Base-by-base conservation (phyloP, 2,329 filamentous ascomycete genomes). In the Fusarium phyllophilum region DNA sequence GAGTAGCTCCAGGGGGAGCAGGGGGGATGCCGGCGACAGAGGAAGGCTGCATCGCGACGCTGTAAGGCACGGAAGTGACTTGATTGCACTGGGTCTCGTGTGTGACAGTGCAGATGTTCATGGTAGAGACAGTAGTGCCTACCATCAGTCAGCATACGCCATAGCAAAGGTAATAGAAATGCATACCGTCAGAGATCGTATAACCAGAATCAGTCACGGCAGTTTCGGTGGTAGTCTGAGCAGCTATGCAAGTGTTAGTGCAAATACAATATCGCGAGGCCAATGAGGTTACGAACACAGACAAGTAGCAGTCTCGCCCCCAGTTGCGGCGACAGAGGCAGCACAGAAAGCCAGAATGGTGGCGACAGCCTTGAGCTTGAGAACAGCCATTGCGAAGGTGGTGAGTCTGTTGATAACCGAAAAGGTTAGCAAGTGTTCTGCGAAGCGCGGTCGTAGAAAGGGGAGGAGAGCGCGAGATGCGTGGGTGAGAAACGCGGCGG, bases 21-120 rank as follows among this genome's bases (percentile, higher is more conserved):
- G 70, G 70, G 38, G 59, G 45, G 9, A 42, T 44, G 42, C 29
- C 44, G 49, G 68, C 72, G 34, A 59, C 56, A 48, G 49, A 51
- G 44, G 62, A 56, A 39, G 72, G 58, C 33, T 69, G 70, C 33
- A 45, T 64, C 17, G 64, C 60, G 29, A 58, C 70, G 46, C 66
- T 51, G 24, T 34, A 51, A 10, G 45, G 78, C 45, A 76, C 81
- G 33, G 80, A 80, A 56, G 79, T 73, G 54, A 78, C 75, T 52
- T 79, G 68, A 38, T 77, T 69, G 75, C 83, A 84, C 59, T 78
- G 71, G 38, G 82, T 83, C 63, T 77, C 78, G 34, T 81, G 77
- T 34, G 82, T 71, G 56, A 83, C 66, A 69, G 78, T 79, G 78
- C 83, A 84, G 61, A 81, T 71, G 74, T 82, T 83, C 73, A 82